phyloP scores from a whole-genome alignment of 2,329 filamentous ascomycete species.

The Stagonosporopsis cucurbitacearum region DNA sequence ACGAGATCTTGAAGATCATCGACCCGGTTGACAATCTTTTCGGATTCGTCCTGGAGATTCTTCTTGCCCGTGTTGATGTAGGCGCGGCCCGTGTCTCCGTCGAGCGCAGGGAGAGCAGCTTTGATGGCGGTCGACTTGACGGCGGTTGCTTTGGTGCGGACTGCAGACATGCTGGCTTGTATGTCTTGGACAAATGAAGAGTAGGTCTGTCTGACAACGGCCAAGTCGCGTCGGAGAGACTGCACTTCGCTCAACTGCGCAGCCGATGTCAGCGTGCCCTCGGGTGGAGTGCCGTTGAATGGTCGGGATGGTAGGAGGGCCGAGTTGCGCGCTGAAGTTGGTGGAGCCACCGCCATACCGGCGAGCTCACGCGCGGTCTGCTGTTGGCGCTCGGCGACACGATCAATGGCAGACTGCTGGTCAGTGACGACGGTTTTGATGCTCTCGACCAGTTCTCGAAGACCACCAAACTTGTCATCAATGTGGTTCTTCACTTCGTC shows the following conservation, averaged over 20 bases:
- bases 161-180: conserved; percentile 81
- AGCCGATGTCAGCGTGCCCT: conserved; percentile 51
- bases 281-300: conserved; percentile 27
- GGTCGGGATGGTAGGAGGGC: conserved; percentile 43
- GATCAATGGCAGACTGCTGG: conserved; percentile 80
- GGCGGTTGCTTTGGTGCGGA: conserved; percentile 79
- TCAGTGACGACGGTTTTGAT: conserved; percentile 84
- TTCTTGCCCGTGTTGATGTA: conserved; percentile 91
- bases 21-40: conserved; percentile 87
- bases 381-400: conserved; percentile 88
- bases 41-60: conserved; percentile 82
- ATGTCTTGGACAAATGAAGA: conserved; percentile 89
- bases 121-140: conserved; percentile 80
- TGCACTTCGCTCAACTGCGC: conserved; percentile 80
- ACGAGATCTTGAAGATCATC: conserved; percentile 97
- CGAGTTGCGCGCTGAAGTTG: conserved; percentile 46
- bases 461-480: conserved; percentile 83
- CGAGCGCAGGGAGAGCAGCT: conserved; percentile 71
- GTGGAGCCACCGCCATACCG: conserved; percentile 60
- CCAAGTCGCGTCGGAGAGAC: conserved; percentile 83
- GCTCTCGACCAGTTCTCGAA: conserved; percentile 83
- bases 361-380: conserved; percentile 89
- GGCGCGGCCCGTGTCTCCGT: conserved; percentile 79
- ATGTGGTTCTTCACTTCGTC: conserved; percentile 97
- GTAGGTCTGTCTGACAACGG: conserved; percentile 91